A percentile compares a stretch with the other conserved stretches of the same genome.
These are phyloP conservation scores for Russula lepida DNA, from an alignment of 768 basidiomycete genomes.

Conservation along the genomic window DNA sequence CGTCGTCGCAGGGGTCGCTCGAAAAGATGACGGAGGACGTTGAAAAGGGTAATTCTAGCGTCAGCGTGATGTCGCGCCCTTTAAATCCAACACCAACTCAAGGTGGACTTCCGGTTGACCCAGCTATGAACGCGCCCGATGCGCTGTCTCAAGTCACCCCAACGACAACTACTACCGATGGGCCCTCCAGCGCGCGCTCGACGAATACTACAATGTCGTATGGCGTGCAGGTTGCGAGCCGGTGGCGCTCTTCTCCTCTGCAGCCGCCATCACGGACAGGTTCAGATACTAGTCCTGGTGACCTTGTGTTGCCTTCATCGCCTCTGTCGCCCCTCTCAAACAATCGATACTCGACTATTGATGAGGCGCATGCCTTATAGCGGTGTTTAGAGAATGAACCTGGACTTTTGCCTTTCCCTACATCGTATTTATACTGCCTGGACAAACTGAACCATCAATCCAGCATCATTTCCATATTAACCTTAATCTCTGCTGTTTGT, in stretches of 20 bases:
- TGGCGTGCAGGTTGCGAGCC: slow-evolving; percentile 12
- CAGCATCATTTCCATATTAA: slow-evolving; percentile 15
- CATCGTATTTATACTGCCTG: slow-evolving; percentile 1
- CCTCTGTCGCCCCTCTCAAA: not conserved
- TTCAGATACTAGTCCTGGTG: slow-evolving; percentile 1
- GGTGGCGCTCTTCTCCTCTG: slow-evolving; percentile 12
- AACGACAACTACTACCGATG: slow-evolving; percentile 8
- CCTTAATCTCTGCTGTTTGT: slow-evolving; percentile 4
- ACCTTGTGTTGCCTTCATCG: not conserved
- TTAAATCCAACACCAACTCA: slow-evolving; percentile 47
- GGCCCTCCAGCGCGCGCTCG: slow-evolving; percentile 18
- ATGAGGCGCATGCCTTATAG: slow-evolving; percentile 8
- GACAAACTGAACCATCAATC: not conserved
- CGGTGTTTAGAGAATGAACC: not conserved
- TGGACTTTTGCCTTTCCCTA: not conserved
- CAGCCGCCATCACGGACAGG: slow-evolving; percentile 1
- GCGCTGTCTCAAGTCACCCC: slow-evolving; percentile 42
- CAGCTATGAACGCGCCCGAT: slow-evolving; percentile 30
- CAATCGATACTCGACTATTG: slow-evolving; percentile 4
- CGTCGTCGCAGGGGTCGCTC: slow-evolving; percentile 17
- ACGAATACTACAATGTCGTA: slow-evolving; percentile 18
- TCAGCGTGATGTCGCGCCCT: slow-evolving; percentile 28
- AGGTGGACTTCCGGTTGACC: slow-evolving; percentile 33
- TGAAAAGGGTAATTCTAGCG: slow-evolving; percentile 3
- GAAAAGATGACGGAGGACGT: slow-evolving; percentile 28